Base-by-base conservation (phyloP, 192 early-diverging fungal species). In the Podila epigama region DNA sequence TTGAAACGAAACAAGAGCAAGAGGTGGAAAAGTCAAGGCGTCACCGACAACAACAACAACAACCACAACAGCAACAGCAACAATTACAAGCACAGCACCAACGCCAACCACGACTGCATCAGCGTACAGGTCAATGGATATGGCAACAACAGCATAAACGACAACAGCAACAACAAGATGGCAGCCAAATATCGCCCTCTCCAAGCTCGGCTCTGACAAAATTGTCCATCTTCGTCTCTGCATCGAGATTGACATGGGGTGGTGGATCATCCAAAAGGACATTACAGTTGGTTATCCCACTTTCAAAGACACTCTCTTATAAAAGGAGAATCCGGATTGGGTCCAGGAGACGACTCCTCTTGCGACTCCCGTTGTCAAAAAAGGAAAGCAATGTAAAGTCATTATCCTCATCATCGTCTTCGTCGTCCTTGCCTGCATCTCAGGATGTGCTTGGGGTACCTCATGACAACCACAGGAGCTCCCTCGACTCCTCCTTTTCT, bases 341-440 rank as follows among this genome's bases (percentile, higher is more conserved):
- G 44, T 22, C 44, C 44, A 48, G 44, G 44, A 48, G 44, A 22
- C 64, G 39, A 11, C 22, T 33, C 34, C 37, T 60, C 57, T 50
- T 51, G 22, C 11, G 48, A 18, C 29, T 48, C 10, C 35, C 55
- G 28, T 13, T 64, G 44, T 73, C 70, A 54, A 73, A 66, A 66
- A 73, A 73, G 63, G 70, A 66, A 73, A 66, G 63, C 70, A 73
- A 73, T 65, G 42, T 63, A 18, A 48, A 48, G 44, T 48, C 44
- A 22, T 48, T 22, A 22, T 44, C 41, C 8, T 44, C 41, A 15
- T 44, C 41, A n/a, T 44, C 16, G 5, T n/a, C 41, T 4, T 48
- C n/a, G 44, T 22, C 44, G 3, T 48, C 5, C 4, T 48, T 22
- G 44, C 44, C 42, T 44, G 3, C 40, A 0, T 44, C 42, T 44